These are phyloP conservation scores for Cryptococcus jaspeensis DNA, from an alignment of 1,284 basidiomycete species.

Conservation along the genomic window DNA sequence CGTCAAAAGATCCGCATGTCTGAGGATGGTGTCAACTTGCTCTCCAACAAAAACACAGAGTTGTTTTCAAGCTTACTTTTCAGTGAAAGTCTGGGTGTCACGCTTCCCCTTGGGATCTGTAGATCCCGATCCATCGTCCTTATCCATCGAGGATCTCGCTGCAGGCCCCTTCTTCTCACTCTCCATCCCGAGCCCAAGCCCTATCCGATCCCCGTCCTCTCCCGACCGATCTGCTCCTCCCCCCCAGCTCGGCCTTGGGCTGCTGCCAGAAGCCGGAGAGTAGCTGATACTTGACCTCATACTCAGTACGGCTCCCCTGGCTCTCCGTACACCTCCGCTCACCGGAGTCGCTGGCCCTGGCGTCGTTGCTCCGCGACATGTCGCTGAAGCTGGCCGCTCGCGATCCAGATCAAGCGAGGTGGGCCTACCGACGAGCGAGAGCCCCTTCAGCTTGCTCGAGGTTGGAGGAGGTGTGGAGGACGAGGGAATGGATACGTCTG, in stretches of 20 bases:
- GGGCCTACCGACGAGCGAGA: constrained; percentile 10
- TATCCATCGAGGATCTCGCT: not conserved
- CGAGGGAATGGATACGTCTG: no score
- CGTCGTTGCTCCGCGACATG: not conserved
- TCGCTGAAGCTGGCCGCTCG: not conserved
- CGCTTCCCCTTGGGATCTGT: not conserved
- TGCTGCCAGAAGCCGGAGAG: constrained; percentile 6
- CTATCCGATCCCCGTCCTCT: not conserved
- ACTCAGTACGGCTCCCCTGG: constrained; percentile 1
- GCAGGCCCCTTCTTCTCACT: not conserved
- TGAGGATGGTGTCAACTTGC: constrained; percentile 9
- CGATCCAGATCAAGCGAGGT: constrained; percentile 1
- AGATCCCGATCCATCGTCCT: not conserved
- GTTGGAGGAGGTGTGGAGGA: not conserved
- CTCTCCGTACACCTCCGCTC: not conserved
- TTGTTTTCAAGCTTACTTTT: constrained; percentile 9
- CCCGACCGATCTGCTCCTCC: not conserved
- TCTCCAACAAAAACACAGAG: not conserved
- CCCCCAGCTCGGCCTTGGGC: not conserved
- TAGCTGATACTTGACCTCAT: constrained; percentile 14
- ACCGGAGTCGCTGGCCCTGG: constrained; percentile 5
- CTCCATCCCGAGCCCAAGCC: not conserved
- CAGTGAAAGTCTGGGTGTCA: constrained; percentile 12
- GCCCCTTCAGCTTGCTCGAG: constrained; percentile 10
- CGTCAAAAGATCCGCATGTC: constrained; percentile 42